Conservation (phyloP, 2,329 filamentous ascomycete genomes). For the Diplocarpon mali region DNA sequence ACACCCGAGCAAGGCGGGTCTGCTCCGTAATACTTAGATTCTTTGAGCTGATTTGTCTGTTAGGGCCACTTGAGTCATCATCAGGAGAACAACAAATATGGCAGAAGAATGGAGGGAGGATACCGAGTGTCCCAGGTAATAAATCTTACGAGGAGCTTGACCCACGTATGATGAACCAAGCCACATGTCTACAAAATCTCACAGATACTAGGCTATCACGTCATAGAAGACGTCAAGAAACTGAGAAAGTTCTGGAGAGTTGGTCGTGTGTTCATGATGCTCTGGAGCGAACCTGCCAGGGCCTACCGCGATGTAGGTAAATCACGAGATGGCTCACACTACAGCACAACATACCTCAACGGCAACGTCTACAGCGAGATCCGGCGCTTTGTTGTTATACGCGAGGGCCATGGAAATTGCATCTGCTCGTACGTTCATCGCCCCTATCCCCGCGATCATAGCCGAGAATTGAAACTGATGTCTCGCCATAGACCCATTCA, state of each 20-base stretch:
- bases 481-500: constrained; percentile 14
- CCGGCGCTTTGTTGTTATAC: constrained; percentile 19
- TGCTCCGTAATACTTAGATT: no score
- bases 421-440: constrained; percentile 18
- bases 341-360: constrained; percentile 2
- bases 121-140: background rate
- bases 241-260: constrained; percentile 16
- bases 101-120: background rate
- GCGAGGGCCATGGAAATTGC: constrained; percentile 13
- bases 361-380: constrained; percentile 17
- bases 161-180: background rate
- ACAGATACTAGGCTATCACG: constrained; percentile 10
- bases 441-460: background rate
- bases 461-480: background rate
- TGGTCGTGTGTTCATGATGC: constrained; percentile 21
- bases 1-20: no score
- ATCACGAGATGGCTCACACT: constrained; percentile 1
- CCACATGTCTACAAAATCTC: background rate
- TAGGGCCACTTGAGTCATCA: no score
- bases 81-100: no score
- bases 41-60: no score
- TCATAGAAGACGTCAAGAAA: constrained; percentile 8
- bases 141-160: background rate
- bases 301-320: background rate
- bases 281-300: constrained; percentile 21